These are phyloP conservation scores for Populus hybrid DNA, from an alignment of 441 rosid species.

Conservation along the genomic window DNA sequence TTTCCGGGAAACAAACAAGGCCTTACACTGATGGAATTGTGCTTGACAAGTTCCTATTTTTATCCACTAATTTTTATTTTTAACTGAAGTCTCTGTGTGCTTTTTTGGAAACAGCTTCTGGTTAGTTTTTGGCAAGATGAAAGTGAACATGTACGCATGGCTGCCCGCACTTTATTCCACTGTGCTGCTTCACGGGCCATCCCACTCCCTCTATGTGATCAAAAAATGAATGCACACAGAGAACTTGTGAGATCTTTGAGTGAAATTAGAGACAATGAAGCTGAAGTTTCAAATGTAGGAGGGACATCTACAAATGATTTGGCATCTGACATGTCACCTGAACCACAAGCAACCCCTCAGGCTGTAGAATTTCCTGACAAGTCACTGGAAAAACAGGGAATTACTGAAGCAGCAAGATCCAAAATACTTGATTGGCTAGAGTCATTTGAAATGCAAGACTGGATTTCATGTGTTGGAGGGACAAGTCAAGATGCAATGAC, in stretches of 20 bases:
- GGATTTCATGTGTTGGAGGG: constrained; percentile 96
- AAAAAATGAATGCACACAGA: constrained; percentile 52
- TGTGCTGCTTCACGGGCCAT: constrained; percentile 91
- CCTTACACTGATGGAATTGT: constrained; percentile 1
- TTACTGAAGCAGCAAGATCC: constrained; percentile 57
- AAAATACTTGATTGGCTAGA: constrained; percentile 77
- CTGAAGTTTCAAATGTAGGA: constrained; percentile 29
- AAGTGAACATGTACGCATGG: constrained; percentile 90
- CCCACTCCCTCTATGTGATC: constrained; percentile 66
- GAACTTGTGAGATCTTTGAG: constrained; percentile 52
- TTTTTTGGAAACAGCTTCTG: constrained; percentile 48
- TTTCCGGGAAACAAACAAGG: no score
- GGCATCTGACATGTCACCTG: constrained; percentile 28
- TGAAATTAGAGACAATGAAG: constrained; percentile 41
- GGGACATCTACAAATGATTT: constrained; percentile 31
- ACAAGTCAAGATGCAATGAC: constrained; percentile 98
- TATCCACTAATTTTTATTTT: constrained; percentile 7
- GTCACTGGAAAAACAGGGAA: constrained; percentile 34
- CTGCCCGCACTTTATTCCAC: constrained; percentile 90
- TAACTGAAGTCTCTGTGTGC: not conserved
- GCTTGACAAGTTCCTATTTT: not conserved
- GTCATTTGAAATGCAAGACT: constrained; percentile 90
- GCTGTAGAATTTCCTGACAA: constrained; percentile 10
- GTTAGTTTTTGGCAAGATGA: constrained; percentile 97
- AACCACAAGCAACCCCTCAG: constrained; percentile 8